A percentile compares a stretch with the other conserved stretches of the same genome.
Evolutionary conservation across 176 grass and related monocot species (phyloP).

Genomic region (Triticum monococcum): DNA sequence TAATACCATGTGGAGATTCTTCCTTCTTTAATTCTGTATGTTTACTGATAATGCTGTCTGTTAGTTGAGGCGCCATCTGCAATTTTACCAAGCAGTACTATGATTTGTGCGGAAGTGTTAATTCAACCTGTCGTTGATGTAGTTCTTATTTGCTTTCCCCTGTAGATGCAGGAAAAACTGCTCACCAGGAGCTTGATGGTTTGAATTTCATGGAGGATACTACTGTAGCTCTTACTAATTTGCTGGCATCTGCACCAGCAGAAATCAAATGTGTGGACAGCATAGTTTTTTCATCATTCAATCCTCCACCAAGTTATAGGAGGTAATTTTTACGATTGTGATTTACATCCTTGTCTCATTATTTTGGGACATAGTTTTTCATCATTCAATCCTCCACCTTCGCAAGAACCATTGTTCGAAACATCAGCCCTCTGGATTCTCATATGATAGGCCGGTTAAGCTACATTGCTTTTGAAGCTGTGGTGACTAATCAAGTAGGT

Average conservation of each 20-base stretch:
- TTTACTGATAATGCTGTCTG: not conserved
- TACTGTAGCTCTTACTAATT: conserved; percentile 52
- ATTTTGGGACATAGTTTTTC: not conserved
- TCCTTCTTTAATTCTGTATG: conserved; percentile 15
- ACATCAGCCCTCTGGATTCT: not conserved
- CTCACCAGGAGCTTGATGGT: conserved; percentile 78
- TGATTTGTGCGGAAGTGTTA: not conserved
- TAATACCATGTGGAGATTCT: not conserved
- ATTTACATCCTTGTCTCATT: not conserved
- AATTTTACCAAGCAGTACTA: conserved; percentile 14
- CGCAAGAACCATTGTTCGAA: not conserved
- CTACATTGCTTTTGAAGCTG: not conserved
- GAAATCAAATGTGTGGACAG: conserved; percentile 84
- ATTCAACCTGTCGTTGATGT: not conserved
- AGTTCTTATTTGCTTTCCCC: conserved; percentile 19
- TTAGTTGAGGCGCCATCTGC: not conserved
- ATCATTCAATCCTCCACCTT: not conserved
- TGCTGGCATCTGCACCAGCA: conserved; percentile 49
- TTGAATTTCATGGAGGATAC: conserved; percentile 87
- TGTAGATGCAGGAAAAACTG: conserved; percentile 66
- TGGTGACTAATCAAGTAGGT: not conserved
- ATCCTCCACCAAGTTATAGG: conserved; percentile 93
- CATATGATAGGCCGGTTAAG: not conserved
- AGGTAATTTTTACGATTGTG: conserved; percentile 46
- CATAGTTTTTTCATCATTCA: conserved; percentile 92